These are phyloP conservation scores for Blastobotrys mokoenaii DNA, from an alignment of 805 yeast genomes.

Conservation along the genomic window DNA sequence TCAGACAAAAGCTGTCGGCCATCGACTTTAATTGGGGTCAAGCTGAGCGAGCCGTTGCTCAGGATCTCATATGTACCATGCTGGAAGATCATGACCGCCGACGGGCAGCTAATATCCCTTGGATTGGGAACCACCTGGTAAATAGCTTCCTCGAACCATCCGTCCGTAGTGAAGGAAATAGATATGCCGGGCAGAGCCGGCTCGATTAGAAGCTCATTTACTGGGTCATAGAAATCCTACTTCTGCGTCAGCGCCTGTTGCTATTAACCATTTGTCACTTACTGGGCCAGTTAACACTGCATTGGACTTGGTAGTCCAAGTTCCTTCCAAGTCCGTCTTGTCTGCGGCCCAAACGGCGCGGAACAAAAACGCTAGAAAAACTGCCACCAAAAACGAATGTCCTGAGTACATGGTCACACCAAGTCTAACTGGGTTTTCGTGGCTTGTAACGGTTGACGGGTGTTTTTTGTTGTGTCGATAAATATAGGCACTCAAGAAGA, in stretches of 20 bases:
- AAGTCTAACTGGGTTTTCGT: too few species aligned
- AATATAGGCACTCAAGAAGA: too few species aligned
- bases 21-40: slow-evolving; percentile 75
- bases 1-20: slow-evolving; percentile 86
- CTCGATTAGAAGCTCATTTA: slow-evolving; percentile 87
- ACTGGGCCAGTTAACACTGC: slow-evolving; percentile 96
- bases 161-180: slow-evolving; percentile 88
- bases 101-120: slow-evolving; percentile 71
- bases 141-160: slow-evolving; percentile 81
- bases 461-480: too few species aligned
- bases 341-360: background rate
- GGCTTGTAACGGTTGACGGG: too few species aligned
- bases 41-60: slow-evolving; percentile 54
- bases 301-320: slow-evolving; percentile 92
- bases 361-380: background rate
- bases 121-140: slow-evolving; percentile 50
- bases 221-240: slow-evolving; percentile 76
- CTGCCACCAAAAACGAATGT: too few species aligned
- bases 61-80: slow-evolving; percentile 72
- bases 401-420: too few species aligned
- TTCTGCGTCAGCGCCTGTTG: too few species aligned
- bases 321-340: slow-evolving; percentile 50
- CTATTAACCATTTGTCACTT: slow-evolving; percentile 7
- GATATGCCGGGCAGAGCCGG: slow-evolving; percentile 95
- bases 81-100: slow-evolving; percentile 76